Evolutionary conservation across 495 filamentous ascomycete species (phyloP), one percentile per base, ranked within the genome.

Genomic region (Podospora pseudocomata): DNA sequence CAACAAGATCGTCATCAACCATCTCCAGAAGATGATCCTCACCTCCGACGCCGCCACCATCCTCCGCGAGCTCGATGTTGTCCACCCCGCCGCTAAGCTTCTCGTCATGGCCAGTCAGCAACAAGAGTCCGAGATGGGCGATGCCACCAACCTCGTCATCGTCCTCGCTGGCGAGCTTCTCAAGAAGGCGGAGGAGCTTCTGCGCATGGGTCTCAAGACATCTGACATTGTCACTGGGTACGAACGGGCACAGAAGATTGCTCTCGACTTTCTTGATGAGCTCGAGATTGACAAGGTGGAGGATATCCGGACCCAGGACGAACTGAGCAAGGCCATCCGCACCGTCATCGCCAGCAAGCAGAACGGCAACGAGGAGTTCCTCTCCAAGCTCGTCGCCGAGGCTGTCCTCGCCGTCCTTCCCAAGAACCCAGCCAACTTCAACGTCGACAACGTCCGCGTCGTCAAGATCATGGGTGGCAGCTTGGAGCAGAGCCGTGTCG

Each of bases 1-100:
- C 80, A 99, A 98, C 85, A 99, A 99, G 85, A 97, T 99, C 79
- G 92, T 99, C 83, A 97, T 99, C 85, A 99, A 98, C 82, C 96
- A 99, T 83, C 86, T 99, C 67, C 93, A 97, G 82, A 99, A 99
- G 86, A 97, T 98, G 95, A 94, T 97, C 70, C 86, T 99, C 67
- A 99, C 96, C 67, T 97, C 93, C 59, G 96, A 99, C 77, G 96
- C 96, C 54, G 96, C 96, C 70, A 97, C 95, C 28, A 99, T 99
- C 71, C 85, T 99, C 65, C 90, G 93, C 74, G 96, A 99, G 79
- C 86, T 99, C 77, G 96, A 99, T 76, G 96, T 99, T 59, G 94
- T 99, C 34, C 96, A 99, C 81, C 96, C 96, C 67, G 96, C 96
- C 55, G 96, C 96, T 13, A 99, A 99, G 81, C 83, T 99, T 63